Conservation (phyloP, 1,284 basidiomycete species). For the Ustilago cynodontis region DNA sequence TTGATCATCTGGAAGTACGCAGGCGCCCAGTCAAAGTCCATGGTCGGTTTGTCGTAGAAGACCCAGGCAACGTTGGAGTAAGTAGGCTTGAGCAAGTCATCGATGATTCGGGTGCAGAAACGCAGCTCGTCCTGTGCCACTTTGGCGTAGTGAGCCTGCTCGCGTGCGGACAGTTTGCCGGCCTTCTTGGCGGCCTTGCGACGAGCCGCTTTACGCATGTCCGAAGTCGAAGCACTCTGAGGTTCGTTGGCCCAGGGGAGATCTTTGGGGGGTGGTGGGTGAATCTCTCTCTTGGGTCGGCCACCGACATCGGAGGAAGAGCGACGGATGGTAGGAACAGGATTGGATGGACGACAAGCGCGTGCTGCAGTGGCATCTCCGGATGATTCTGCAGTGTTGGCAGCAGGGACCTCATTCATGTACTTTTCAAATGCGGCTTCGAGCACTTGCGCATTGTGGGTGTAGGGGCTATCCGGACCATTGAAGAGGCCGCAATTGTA, state of each 20-base stretch:
- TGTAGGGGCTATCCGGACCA: slow-evolving; percentile 84
- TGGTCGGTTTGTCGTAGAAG: slow-evolving; percentile 93
- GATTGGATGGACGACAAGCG: slow-evolving; percentile 78
- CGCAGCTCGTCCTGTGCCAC: slow-evolving; percentile 84
- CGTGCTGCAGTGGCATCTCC: slow-evolving; percentile 56
- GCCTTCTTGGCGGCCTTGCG: slow-evolving; percentile 53
- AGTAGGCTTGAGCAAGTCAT: slow-evolving; percentile 82
- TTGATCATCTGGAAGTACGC: slow-evolving; percentile 90
- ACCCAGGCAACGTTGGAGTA: slow-evolving; percentile 81
- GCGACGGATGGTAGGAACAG: slow-evolving; percentile 82
- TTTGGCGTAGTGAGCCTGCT: slow-evolving; percentile 76
- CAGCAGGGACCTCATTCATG: slow-evolving; percentile 71
- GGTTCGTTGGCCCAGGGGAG: slow-evolving; percentile 81
- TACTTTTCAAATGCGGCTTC: slow-evolving; percentile 89
- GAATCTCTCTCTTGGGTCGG: slow-evolving; percentile 96
- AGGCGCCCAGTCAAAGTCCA: slow-evolving; percentile 81
- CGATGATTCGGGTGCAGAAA: slow-evolving; percentile 82
- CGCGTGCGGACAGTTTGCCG: slow-evolving; percentile 54
- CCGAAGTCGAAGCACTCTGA: slow-evolving; percentile 48
- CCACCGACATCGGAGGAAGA: slow-evolving; percentile 75
- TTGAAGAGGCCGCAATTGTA: slow-evolving; percentile 92
- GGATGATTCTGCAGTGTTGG: slow-evolving; percentile 67
- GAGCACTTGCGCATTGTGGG: slow-evolving; percentile 82
- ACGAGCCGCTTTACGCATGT: slow-evolving; percentile 43
- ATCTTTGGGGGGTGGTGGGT: slow-evolving; percentile 93